These are phyloP conservation scores for Aspergillus neoniger DNA, from an alignment of 2,329 filamentous ascomycete species.

Conservation along the genomic window DNA sequence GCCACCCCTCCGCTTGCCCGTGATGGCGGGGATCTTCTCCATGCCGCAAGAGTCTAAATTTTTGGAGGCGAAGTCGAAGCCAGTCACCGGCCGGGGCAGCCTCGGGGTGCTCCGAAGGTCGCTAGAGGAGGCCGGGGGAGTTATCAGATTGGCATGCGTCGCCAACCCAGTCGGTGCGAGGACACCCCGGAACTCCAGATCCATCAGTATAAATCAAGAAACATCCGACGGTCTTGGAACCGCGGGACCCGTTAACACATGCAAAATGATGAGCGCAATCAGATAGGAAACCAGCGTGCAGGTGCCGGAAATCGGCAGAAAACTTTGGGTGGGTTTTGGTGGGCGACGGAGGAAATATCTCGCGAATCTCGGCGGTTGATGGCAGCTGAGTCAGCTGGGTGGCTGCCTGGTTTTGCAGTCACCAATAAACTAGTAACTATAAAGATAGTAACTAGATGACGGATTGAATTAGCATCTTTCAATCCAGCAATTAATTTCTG, in stretches of 20 bases:
- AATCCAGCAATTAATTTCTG: too few species aligned
- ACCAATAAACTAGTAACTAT: too few species aligned
- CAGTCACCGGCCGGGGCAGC: slow-evolving; percentile 34
- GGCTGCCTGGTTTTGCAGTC: not conserved
- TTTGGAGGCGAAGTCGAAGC: slow-evolving; percentile 33
- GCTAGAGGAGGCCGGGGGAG: slow-evolving; percentile 30
- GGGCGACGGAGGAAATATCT: not conserved
- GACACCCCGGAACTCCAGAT: slow-evolving; percentile 38
- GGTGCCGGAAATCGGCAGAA: slow-evolving; percentile 45
- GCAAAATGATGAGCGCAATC: slow-evolving; percentile 23
- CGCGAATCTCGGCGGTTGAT: slow-evolving; percentile 34
- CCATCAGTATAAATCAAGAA: slow-evolving; percentile 35
- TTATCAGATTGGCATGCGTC: slow-evolving; percentile 29
- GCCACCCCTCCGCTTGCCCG: slow-evolving; percentile 48
- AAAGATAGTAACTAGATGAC: too few species aligned
- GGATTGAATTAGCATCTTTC: too few species aligned
- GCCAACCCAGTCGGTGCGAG: slow-evolving; percentile 38
- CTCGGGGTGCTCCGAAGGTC: slow-evolving; percentile 40
- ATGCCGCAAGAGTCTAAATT: slow-evolving; percentile 40
- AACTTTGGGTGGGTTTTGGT: slow-evolving; percentile 18
- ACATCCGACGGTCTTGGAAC: slow-evolving; percentile 33
- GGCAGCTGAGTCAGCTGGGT: slow-evolving; percentile 18
- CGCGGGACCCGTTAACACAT: slow-evolving; percentile 27
- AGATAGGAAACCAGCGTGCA: slow-evolving; percentile 26
- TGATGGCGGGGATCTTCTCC: slow-evolving; percentile 47